Evolutionary conservation across 2,329 filamentous ascomycete species (phyloP).

Genomic region (Cladosporium sp.): DNA sequence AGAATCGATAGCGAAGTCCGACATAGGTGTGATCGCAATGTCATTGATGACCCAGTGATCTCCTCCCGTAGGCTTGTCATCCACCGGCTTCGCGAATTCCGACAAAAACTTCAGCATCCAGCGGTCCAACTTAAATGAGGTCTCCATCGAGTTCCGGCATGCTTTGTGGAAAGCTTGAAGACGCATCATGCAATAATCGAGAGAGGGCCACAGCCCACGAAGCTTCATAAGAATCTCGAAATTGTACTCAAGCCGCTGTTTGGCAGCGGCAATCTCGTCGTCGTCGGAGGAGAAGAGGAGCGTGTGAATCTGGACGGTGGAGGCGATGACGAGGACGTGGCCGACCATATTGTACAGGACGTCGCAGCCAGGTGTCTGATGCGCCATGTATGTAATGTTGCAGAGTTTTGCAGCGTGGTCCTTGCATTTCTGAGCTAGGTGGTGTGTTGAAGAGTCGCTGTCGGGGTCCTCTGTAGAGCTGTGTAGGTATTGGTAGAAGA

Average conservation of each 20-base stretch:
- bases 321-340: constrained; percentile 20
- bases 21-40: constrained; percentile 19
- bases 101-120: constrained; percentile 48
- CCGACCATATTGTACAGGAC: constrained; percentile 20
- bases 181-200: constrained; percentile 16
- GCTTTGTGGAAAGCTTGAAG: constrained; percentile 21
- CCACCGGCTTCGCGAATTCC: constrained; percentile 18
- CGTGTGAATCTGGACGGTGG: constrained; percentile 17
- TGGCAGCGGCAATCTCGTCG: constrained; percentile 15
- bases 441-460: not conserved
- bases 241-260: constrained; percentile 15
- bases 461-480: constrained; percentile 7
- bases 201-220: constrained; percentile 8
- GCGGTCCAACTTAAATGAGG: constrained; percentile 20
- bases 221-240: constrained; percentile 19
- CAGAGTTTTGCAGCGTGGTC: constrained; percentile 14
- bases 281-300: constrained; percentile 18
- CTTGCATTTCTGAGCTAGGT: constrained; percentile 17
- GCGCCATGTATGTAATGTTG: constrained; percentile 17
- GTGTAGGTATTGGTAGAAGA: constrained; percentile 21
- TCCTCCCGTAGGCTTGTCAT: constrained; percentile 11
- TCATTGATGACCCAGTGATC: constrained; percentile 18
- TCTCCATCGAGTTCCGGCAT: constrained; percentile 18
- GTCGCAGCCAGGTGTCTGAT: constrained; percentile 20
- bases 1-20: constrained; percentile 17